These are phyloP conservation scores for Elsinoe batatas DNA, from an alignment of 2,329 filamentous ascomycete species.

Conservation along the genomic window DNA sequence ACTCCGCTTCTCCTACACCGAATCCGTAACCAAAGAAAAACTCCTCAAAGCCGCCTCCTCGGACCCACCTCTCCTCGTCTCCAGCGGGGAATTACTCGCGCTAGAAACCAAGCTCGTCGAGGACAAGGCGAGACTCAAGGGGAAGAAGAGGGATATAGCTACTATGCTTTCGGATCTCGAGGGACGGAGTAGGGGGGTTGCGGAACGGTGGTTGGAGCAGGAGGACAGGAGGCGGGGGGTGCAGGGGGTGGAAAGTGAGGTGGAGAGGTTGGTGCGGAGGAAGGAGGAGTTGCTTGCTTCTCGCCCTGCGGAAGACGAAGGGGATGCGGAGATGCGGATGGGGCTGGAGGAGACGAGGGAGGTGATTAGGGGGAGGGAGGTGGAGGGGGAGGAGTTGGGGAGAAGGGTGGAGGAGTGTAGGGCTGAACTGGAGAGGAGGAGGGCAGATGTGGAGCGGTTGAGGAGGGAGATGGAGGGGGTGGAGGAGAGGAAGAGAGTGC, in stretches of 20 bases:
- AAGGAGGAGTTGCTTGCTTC: conserved; percentile 38
- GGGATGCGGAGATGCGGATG: conserved; percentile 34
- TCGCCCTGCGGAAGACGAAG: conserved; percentile 24
- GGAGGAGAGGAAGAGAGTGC: conserved; percentile 56
- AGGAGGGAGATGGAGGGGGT: conserved; percentile 58
- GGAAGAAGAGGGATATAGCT: conserved; percentile 68
- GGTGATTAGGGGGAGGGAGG: conserved; percentile 32
- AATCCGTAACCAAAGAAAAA: conserved; percentile 97
- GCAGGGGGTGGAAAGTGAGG: conserved; percentile 38
- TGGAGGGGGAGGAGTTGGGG: conserved; percentile 33
- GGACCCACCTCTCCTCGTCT: conserved; percentile 77
- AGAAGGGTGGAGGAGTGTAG: conserved; percentile 42
- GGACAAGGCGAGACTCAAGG: conserved; percentile 66
- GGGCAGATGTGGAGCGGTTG: conserved; percentile 56
- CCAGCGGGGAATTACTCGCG: conserved; percentile 68
- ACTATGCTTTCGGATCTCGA: conserved; percentile 66
- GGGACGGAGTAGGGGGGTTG: conserved; percentile 48
- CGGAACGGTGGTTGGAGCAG: conserved; percentile 18
- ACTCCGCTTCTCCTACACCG: conserved; percentile 91
- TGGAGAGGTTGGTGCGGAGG: conserved; percentile 41
- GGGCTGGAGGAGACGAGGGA: conserved; percentile 35
- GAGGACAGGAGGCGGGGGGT: conserved; percentile 6
- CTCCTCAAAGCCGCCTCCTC: conserved; percentile 89
- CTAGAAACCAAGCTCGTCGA: conserved; percentile 60
- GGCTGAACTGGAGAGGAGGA: conserved; percentile 54